A percentile compares a stretch with the other conserved stretches of the same genome.
Evolutionary conservation across 495 filamentous ascomycete species (phyloP).

Genomic region (Achaetomiella virescens): DNA sequence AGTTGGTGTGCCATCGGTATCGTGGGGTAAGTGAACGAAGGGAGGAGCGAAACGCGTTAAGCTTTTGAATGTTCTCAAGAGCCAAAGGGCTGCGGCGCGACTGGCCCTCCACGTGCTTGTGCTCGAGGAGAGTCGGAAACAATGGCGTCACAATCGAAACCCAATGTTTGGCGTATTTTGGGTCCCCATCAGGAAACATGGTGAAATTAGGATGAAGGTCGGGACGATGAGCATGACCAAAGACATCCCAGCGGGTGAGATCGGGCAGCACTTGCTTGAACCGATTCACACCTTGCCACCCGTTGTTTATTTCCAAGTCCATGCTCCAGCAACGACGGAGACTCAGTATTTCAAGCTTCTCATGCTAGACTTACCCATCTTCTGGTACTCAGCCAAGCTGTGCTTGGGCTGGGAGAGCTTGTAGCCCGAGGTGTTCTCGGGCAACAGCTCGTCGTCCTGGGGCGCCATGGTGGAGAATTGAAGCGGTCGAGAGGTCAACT

Average conservation of each 20-base stretch:
- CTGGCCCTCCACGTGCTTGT: too few species aligned
- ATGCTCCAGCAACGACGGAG: slow-evolving; percentile 5
- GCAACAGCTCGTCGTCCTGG: slow-evolving; percentile 76
- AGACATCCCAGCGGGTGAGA: not conserved
- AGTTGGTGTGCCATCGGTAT: not conserved
- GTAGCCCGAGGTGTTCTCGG: slow-evolving; percentile 87
- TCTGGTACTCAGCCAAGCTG: slow-evolving; percentile 82
- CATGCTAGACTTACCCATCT: slow-evolving; percentile 66
- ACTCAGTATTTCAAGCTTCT: not conserved
- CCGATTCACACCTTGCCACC: not conserved
- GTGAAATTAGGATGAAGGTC: too few species aligned
- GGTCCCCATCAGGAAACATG: too few species aligned
- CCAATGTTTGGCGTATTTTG: too few species aligned
- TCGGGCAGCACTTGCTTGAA: slow-evolving; percentile 3
- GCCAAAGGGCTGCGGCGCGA: too few species aligned
- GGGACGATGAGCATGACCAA: too few species aligned
- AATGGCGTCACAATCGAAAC: too few species aligned
- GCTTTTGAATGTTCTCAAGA: too few species aligned
- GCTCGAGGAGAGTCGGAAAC: too few species aligned
- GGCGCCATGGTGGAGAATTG: slow-evolving; percentile 53
- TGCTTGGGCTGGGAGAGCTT: slow-evolving; percentile 95
- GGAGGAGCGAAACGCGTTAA: not conserved
- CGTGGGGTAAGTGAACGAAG: not conserved
- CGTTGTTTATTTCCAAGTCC: not conserved
- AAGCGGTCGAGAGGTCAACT: too few species aligned